Evolutionary conservation across 352 stramenopile species (phyloP).

Genomic region (Elongisporangium prolatum): DNA sequence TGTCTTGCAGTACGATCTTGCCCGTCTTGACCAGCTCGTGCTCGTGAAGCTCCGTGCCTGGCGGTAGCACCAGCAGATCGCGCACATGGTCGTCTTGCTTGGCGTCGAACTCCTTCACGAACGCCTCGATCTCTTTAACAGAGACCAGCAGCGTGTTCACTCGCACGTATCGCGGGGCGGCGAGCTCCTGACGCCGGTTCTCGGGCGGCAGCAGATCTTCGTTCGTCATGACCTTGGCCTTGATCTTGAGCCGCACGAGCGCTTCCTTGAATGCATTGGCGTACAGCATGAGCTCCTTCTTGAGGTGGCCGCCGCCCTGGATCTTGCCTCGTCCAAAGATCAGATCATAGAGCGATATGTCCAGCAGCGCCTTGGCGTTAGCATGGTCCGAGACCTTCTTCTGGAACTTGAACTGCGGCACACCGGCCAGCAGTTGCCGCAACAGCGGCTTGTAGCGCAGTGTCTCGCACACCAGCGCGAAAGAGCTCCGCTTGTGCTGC

Average conservation of each 20-base stretch:
- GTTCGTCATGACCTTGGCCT: slow-evolving; percentile 68
- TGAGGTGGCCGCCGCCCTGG: slow-evolving; percentile 82
- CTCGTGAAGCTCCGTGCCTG: slow-evolving; percentile 82
- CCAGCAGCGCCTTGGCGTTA: slow-evolving; percentile 46
- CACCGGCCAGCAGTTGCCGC: slow-evolving; percentile 52
- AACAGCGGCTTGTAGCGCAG: slow-evolving; percentile 84
- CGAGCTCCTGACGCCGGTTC: slow-evolving; percentile 65
- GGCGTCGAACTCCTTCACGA: slow-evolving; percentile 39
- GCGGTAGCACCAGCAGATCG: slow-evolving; percentile 90
- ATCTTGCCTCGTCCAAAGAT: slow-evolving; percentile 85
- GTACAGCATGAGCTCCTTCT: slow-evolving; percentile 79
- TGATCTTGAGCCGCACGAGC: slow-evolving; percentile 81
- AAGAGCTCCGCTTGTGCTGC: slow-evolving; percentile 85
- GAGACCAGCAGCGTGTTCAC: slow-evolving; percentile 89
- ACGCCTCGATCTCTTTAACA: slow-evolving; percentile 35
- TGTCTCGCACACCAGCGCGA: slow-evolving; percentile 86
- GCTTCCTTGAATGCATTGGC: slow-evolving; percentile 67
- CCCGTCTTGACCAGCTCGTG: slow-evolving; percentile 76
- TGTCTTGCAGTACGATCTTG: slow-evolving; percentile 95
- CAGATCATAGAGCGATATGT: slow-evolving; percentile 85
- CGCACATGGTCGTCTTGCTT: slow-evolving; percentile 85
- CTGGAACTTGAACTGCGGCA: slow-evolving; percentile 62
- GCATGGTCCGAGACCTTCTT: slow-evolving; percentile 39
- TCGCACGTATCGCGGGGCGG: slow-evolving; percentile 88
- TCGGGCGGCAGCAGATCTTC: slow-evolving; percentile 75